Conservation (phyloP, 345 rosid genomes). For the Isatis tinctoria region DNA sequence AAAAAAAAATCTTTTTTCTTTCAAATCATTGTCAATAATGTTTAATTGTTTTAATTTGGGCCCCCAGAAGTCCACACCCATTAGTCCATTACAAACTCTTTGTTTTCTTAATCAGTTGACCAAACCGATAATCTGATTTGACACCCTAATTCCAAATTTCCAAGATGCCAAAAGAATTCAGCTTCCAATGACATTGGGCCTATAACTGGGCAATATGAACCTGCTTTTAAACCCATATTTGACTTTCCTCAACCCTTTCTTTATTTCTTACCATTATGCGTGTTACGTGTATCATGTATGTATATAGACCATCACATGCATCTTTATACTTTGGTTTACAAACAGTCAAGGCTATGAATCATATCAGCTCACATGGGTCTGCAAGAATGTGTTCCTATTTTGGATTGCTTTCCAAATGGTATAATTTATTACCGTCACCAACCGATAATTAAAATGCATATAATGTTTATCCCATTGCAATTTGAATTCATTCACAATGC, state of each 20-base stretch:
- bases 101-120: too few relatives aligned
- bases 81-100: too few relatives aligned
- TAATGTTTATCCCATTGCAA: background rate
- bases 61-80: too few relatives aligned
- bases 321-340: background rate
- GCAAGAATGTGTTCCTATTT: background rate
- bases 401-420: background rate
- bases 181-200: background rate
- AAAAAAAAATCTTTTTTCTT: too few relatives aligned
- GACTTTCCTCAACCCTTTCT: background rate
- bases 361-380: slow-evolving; percentile 15
- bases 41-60: too few relatives aligned
- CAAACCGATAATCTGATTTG: too few relatives aligned
- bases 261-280: background rate
- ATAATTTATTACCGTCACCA: slow-evolving; percentile 19
- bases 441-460: slow-evolving; percentile 8
- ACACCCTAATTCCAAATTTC: too few relatives aligned
- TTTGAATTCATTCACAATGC: background rate
- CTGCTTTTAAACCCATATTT: background rate
- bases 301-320: background rate
- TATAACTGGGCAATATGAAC: background rate
- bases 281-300: too few relatives aligned
- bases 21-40: too few relatives aligned
- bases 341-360: slow-evolving; percentile 1
- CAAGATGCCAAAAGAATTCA: background rate